Percentiles rank a stretch among this genome's conserved stretches.
Conservation (phyloP, 768 basidiomycete genomes). For the Suillus subluteus region DNA sequence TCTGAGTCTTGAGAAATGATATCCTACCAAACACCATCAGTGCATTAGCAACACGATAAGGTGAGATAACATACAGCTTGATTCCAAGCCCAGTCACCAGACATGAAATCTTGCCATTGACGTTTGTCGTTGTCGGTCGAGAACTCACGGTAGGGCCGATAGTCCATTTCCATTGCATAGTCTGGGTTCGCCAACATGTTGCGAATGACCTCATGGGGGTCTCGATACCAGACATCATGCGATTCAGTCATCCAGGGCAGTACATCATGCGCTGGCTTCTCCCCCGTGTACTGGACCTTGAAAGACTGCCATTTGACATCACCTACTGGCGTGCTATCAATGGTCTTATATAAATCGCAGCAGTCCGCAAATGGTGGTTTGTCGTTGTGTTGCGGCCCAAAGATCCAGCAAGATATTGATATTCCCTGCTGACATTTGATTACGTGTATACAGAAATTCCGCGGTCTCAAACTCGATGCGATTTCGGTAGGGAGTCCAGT, state of each 20-base stretch:
- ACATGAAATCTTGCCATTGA: too few relatives aligned
- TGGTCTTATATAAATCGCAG: slow-evolving; percentile 26
- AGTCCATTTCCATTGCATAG: slow-evolving; percentile 25
- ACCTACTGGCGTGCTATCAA: slow-evolving; percentile 29
- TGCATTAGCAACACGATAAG: too few relatives aligned
- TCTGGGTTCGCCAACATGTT: slow-evolving; percentile 27
- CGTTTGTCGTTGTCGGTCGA: too few relatives aligned
- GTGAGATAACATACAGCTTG: too few relatives aligned
- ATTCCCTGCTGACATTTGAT: slow-evolving; percentile 14
- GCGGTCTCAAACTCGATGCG: slow-evolving; percentile 18
- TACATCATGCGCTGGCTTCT: slow-evolving; percentile 14
- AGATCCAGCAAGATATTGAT: slow-evolving; percentile 32
- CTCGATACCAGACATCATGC: slow-evolving; percentile 33
- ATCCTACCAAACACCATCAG: too few relatives aligned
- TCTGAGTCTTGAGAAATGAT: too few relatives aligned
- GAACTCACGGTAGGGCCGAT: slow-evolving; percentile 18
- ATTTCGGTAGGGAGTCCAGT: slow-evolving; percentile 21
- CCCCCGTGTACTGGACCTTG: slow-evolving; percentile 19
- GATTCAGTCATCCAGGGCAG: slow-evolving; percentile 30
- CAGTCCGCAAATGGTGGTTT: slow-evolving; percentile 24
- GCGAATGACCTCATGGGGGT: slow-evolving; percentile 19
- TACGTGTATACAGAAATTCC: too few relatives aligned
- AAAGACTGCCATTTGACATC: slow-evolving; percentile 34
- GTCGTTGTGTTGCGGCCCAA: slow-evolving; percentile 20
- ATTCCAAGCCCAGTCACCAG: too few relatives aligned